These are phyloP conservation scores for Obba rivulosa DNA, from an alignment of 768 basidiomycete species.

Conservation along the genomic window DNA sequence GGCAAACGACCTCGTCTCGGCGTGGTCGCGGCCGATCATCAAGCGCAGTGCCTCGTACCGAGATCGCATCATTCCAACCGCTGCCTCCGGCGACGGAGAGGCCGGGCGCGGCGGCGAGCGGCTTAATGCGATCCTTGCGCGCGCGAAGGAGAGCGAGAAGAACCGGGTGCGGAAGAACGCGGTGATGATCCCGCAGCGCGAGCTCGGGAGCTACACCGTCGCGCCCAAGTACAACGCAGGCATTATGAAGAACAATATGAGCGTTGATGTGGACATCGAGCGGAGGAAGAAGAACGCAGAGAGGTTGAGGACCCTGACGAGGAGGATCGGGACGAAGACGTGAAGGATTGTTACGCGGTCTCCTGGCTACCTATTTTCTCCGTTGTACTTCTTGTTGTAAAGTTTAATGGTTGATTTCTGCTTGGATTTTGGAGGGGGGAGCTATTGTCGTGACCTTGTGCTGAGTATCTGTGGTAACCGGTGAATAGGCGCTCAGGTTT, in stretches of 20 bases:
- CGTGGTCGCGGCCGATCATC: slow-evolving; percentile 90
- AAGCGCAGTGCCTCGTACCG: slow-evolving; percentile 82
- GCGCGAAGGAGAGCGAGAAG: slow-evolving; percentile 65
- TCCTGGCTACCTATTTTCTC: neutral
- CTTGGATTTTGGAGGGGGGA: no score
- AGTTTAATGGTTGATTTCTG: no score
- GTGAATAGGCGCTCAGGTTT: no score
- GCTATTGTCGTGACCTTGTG: no score
- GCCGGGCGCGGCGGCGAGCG: slow-evolving; percentile 42
- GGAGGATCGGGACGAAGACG: slow-evolving; percentile 33
- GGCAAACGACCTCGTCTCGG: slow-evolving; percentile 78
- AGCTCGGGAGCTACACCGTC: slow-evolving; percentile 73
- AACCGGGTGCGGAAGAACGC: slow-evolving; percentile 69
- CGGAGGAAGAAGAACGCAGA: slow-evolving; percentile 72
- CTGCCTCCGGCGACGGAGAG: slow-evolving; percentile 33
- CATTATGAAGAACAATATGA: slow-evolving; percentile 42
- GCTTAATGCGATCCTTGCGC: slow-evolving; percentile 64
- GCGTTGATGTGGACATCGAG: slow-evolving; percentile 71
- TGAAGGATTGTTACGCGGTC: neutral
- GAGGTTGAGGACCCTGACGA: slow-evolving; percentile 58
- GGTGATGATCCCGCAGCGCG: slow-evolving; percentile 75
- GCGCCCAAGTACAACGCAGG: slow-evolving; percentile 62
- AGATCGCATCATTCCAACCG: slow-evolving; percentile 63
- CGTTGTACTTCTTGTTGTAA: neutral
- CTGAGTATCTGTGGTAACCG: no score